Percentiles rank a stretch among this genome's conserved stretches.
Conservation (phyloP, 1,139 yeast genomes). For the Sugiyamaella neomexicana region DNA sequence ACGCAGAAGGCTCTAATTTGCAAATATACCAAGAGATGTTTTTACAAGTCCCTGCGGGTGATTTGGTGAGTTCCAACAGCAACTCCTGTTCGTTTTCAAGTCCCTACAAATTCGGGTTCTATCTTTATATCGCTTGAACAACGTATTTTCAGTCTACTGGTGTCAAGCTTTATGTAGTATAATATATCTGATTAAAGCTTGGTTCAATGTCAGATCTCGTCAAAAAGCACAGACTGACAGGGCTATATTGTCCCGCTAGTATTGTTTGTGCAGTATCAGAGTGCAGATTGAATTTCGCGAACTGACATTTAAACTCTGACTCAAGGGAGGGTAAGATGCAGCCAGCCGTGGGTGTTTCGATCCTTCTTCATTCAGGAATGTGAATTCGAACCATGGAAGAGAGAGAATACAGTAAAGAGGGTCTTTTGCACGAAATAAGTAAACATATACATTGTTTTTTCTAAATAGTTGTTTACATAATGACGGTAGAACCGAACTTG, state of each 20-base stretch:
- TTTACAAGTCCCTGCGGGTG: background rate
- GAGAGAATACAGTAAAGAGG: too few relatives aligned
- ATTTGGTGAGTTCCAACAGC: too few relatives aligned
- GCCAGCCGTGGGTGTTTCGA: background rate
- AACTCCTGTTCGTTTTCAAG: too few relatives aligned
- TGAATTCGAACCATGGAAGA: background rate
- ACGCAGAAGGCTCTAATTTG: background rate
- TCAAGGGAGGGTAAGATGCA: background rate
- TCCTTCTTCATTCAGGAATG: background rate
- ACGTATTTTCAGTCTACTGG: background rate
- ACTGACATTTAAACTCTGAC: background rate
- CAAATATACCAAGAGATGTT: too few relatives aligned
- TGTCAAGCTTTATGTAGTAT: background rate
- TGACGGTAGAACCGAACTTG: slow-evolving; percentile 93
- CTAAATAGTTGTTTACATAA: slow-evolving; percentile 57
- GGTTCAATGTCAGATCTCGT: background rate
- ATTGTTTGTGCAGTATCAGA: background rate
- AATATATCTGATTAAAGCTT: background rate
- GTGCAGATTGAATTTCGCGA: background rate
- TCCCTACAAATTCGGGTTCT: too few relatives aligned
- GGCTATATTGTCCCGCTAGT: background rate
- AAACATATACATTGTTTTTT: slow-evolving; percentile 1
- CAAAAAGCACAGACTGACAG: background rate
- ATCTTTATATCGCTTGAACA: background rate
- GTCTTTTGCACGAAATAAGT: background rate